These are phyloP conservation scores for Aspergillus steynii DNA, from an alignment of 495 filamentous ascomycete genomes.

Conservation along the genomic window DNA sequence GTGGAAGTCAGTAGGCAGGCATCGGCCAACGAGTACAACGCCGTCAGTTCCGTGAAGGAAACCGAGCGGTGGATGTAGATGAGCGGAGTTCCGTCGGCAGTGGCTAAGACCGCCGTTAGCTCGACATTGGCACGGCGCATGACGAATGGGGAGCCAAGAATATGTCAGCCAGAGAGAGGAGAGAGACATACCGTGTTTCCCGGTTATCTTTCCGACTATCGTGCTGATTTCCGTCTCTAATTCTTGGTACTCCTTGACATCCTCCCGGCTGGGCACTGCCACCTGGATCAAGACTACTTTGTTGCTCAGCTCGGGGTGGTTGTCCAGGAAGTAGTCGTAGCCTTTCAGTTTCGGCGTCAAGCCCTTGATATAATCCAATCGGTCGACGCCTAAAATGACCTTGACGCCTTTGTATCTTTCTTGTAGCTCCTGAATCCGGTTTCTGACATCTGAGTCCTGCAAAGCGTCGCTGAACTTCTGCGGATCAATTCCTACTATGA, in stretches of 20 bases:
- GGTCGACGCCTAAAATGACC: conserved; percentile 89
- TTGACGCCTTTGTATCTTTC: conserved; percentile 84
- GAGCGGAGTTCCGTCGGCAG: conserved; percentile 88
- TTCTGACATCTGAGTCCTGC: conserved; percentile 69
- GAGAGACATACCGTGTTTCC: conserved; percentile 46
- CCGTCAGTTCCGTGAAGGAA: conserved; percentile 83
- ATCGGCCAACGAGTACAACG: conserved; percentile 86
- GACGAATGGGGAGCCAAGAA: conserved; percentile 2
- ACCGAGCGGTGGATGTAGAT: conserved; percentile 91
- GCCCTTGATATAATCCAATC: conserved; percentile 94
- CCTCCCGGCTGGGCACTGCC: conserved; percentile 85
- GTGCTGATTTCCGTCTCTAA: conserved; percentile 87
- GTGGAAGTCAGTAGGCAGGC: conserved; percentile 88
- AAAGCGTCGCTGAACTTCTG: conserved; percentile 83
- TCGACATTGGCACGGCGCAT: not conserved
- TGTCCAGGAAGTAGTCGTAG: conserved; percentile 84
- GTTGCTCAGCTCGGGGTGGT: conserved; percentile 88
- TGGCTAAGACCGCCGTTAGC: conserved; percentile 44
- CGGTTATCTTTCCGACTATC: conserved; percentile 88
- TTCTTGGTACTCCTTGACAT: conserved; percentile 96
- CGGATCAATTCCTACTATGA: conserved; percentile 91
- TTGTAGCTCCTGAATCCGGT: conserved; percentile 73
- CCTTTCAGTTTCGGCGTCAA: conserved; percentile 94
- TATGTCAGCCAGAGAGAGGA: conserved; percentile 7
- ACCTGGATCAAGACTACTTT: conserved; percentile 93